Base-by-base conservation (phyloP, 306 rosid species). In the Prunus campanulata region DNA sequence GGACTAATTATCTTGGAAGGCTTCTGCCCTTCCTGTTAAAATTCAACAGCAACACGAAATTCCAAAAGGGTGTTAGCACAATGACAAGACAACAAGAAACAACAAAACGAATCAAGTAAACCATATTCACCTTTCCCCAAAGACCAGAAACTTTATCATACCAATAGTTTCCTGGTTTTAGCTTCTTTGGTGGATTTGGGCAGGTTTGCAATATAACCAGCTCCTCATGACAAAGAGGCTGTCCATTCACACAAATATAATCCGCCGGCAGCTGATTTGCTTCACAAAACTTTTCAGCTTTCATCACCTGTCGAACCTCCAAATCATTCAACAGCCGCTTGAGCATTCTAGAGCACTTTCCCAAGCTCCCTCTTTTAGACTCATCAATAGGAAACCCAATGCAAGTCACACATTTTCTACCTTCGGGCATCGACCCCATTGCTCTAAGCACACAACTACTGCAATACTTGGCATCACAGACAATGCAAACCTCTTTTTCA, bases 371-470 rank as follows among this genome's bases (percentile, higher is more conserved):
- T 77, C 99, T 78, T 78, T 86, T 96, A 0, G 82, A 50, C 75
- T 96, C 98, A 8, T 96, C 93, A 78, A 96, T 91, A 0, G 98
- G 82, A 78, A 66, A 76, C 3, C 99, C 96, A 49, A 96, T 96
- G 79, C 99, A 96, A 61, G 87, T 80, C 65, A 96, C 99, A 61
- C 99, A 96, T 83, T 96, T 96, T 27, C 99, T 84, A 32, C 99
- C 99, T 86, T 96, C 98, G 0, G 99, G 99, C 99, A 96, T 96
- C 4, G 99, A 96, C 61, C 99, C 99, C 99, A 96, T 92, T 6
- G 93, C 97, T 88, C 97, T 87, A 62, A 96, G 86, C 76, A 96
- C 98, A 22, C 99, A 96, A 62, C 83, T 85, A 74, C 90, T 89
- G 67, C 99, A 96, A 83, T 91, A 96, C 85, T 96, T 96, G 0